Conservation (phyloP, 2,329 filamentous ascomycete species). For the Botrytis medusae region DNA sequence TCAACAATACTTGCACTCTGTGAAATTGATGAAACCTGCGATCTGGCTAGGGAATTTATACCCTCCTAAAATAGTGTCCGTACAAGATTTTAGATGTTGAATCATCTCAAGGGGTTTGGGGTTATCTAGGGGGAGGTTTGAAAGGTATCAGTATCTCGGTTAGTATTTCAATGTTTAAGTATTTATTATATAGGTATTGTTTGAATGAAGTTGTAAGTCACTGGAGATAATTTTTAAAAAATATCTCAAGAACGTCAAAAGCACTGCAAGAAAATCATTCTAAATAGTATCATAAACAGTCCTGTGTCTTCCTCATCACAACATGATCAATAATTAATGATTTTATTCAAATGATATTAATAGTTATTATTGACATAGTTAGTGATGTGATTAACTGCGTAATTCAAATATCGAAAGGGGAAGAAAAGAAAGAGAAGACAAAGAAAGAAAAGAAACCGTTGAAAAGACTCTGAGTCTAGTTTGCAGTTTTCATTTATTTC, state of each 20-base stretch:
- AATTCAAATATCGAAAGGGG: no score
- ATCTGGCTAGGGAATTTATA: not conserved
- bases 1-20: constrained; percentile 4
- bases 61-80: not conserved
- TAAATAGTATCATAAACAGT: not conserved
- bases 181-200: not conserved
- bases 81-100: not conserved
- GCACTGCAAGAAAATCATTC: not conserved
- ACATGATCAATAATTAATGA: not conserved
- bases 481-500: no score
- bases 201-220: not conserved
- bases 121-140: not conserved
- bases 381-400: no score
- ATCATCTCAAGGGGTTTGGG: not conserved
- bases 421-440: no score
- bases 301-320: not conserved
- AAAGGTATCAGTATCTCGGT: not conserved
- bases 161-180: not conserved
- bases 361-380: no score
- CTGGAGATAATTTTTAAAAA: not conserved
- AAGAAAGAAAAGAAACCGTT: no score
- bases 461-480: no score
- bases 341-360: not conserved
- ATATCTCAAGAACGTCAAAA: no score
- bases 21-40: not conserved